Evolutionary conservation across 2,329 filamentous ascomycete species (phyloP), one percentile per base, ranked within the genome.

Genomic region (Cytospora chrysosperma): DNA sequence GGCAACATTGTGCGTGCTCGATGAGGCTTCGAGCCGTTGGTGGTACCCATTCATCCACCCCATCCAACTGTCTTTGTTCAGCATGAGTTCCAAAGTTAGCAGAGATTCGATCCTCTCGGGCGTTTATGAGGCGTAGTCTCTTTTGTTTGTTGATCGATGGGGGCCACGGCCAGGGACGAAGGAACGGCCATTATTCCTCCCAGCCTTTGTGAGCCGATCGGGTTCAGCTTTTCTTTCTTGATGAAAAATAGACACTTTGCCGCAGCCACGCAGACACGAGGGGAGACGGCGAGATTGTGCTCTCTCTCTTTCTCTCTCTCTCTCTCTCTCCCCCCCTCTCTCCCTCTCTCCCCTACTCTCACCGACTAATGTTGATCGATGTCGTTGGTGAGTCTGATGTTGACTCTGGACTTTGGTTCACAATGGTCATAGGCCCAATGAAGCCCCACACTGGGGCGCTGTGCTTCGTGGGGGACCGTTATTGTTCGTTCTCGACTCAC

Each of bases 251-350:
- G 51, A 37, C 40, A 53, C 59, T 37, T 55, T 27, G 59, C 59
- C 59, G 59, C 59, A 61, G 51, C 58, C 58, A 26, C 58, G 51
- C 51, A 61, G 58, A 26, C 27, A 28, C 34, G 50, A 21, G 26
- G 49, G 30, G 49, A 32, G 21, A 34, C 27, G n/a, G n/a, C 51
- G 28, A 53, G 26, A 53, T 59, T 59, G 57, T 26, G 24, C 49
- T 30, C 32, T 28, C 24, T 13, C 37, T n/a, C n/a, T n/a, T n/a
- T n/a, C n/a, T n/a, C n/a, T n/a, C n/a, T n/a, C n/a, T n/a, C n/a
- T n/a, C n/a, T n/a, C n/a, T n/a, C n/a, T n/a, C n/a, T n/a, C n/a
- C n/a, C n/a, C n/a, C n/a, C n/a, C n/a, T n/a, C n/a, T n/a, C n/a
- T n/a, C n/a, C n/a, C n/a, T n/a, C n/a, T n/a, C n/a, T n/a, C n/a